Conservation (phyloP, 2,329 filamentous ascomycete species). For the Cercospora sojina region DNA sequence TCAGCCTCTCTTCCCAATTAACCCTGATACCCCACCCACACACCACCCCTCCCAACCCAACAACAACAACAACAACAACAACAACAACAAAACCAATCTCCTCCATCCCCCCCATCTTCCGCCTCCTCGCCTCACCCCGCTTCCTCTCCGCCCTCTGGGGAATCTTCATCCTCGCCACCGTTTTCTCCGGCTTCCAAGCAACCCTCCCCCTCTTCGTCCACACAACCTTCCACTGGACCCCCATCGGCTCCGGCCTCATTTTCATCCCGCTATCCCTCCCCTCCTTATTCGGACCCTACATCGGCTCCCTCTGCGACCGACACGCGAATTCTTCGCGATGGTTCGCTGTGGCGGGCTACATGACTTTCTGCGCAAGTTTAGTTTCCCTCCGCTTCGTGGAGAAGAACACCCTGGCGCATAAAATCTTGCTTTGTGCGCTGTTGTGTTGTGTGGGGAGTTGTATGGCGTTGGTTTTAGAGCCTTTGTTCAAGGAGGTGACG, state of each 20-base stretch:
- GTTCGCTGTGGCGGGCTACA: constrained; percentile 23
- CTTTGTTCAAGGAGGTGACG: constrained; percentile 28
- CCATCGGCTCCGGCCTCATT: constrained; percentile 27
- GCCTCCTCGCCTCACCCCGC: constrained; percentile 23
- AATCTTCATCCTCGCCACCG: constrained; percentile 22
- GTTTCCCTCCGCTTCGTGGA: constrained; percentile 24
- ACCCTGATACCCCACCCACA: not conserved
- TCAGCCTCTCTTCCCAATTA: constrained; percentile 1
- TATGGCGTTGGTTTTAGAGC: constrained; percentile 25
- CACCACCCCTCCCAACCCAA: not conserved
- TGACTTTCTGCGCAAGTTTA: constrained; percentile 18
- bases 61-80: not conserved
- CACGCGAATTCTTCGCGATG: constrained; percentile 20
- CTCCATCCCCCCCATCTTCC: constrained; percentile 22
- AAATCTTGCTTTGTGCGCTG: constrained; percentile 24
- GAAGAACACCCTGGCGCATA: constrained; percentile 16
- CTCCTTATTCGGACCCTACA: constrained; percentile 27
- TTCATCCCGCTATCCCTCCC: constrained; percentile 29
- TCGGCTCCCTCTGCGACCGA: constrained; percentile 26
- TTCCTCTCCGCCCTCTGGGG: constrained; percentile 27
- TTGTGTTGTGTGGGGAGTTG: constrained; percentile 23
- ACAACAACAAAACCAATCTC: not conserved
- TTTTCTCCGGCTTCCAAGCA: constrained; percentile 28
- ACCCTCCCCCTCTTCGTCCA: constrained; percentile 25
- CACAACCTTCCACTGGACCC: constrained; percentile 25